Base-by-base conservation (phyloP, 108 stramenopile genomes). In the Aureococcus anophagefferens region DNA sequence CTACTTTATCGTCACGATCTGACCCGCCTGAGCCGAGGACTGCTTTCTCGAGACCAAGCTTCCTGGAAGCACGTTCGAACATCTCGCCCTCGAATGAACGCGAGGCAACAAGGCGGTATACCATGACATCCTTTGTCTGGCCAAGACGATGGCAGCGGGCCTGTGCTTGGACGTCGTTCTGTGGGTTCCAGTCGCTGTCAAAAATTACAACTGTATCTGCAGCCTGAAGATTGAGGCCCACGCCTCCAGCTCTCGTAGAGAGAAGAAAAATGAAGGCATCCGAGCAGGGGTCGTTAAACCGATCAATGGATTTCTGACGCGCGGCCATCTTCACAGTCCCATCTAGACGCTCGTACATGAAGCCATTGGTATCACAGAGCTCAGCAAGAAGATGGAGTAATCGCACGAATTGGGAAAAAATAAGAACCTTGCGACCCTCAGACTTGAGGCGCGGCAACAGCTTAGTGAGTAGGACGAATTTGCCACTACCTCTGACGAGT, bases 91-190 rank as follows among this genome's bases (percentile, higher is more conserved):
- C 85, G 59, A 84, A 86, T 44, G 81, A 40, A 4, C 37, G 37
- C 11, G 37, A 40, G 37, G 37, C 37, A 11, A 40, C 37, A 9
- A 96, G 84, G 18, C 92, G 84, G 69, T 93, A 95, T 5, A 85
- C 89, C 64, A 90, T 88, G 32, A 94, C 93, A 16, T 85, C 86
- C 76, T 91, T 83, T 30, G 90, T 96, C 75, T 98, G 96, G 0
- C 98, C 98, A 74, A 98, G 97, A 34, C 97, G 88, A 77, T 98
- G 97, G 46, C 94, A 93, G 51, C 96, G 83, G 46, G 93, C 95
- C 83, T 91, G 89, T 25, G 97, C 98, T 76, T 96, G 95, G 15
- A 96, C 76, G 81, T 96, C 98, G 76, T 90, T 84, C 79, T 92
- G 91, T 5, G 92, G 91, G 74, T 96, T 93, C 90, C 91, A 93